Conservation (phyloP, 495 filamentous ascomycete species). For the Lindgomyces ingoldianus region DNA sequence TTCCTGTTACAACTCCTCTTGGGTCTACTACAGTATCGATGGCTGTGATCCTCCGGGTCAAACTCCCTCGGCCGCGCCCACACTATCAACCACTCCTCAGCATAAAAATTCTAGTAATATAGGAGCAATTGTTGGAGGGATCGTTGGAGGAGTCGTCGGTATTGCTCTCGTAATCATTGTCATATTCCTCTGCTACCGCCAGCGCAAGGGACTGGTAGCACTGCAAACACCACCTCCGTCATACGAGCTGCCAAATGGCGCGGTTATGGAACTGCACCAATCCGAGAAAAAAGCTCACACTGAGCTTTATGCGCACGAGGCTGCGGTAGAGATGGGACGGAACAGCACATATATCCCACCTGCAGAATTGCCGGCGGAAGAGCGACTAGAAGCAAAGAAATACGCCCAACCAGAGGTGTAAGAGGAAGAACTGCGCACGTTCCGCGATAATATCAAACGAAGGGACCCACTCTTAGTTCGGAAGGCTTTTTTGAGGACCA, state of each 20-base stretch:
- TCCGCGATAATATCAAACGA: too few relatives aligned
- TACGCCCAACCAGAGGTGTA: neutral
- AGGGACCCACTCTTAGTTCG: too few relatives aligned
- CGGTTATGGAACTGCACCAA: neutral
- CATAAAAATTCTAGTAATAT: neutral
- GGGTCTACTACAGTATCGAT: constrained; percentile 35
- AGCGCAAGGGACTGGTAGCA: neutral
- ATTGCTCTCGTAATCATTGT: neutral
- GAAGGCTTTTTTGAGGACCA: too few relatives aligned
- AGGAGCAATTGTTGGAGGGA: neutral
- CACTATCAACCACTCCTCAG: neutral
- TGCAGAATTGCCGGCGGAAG: constrained; percentile 16
- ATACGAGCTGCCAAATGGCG: neutral
- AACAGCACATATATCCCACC: constrained; percentile 21
- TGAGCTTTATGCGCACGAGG: constrained; percentile 14
- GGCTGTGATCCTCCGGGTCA: constrained; percentile 12
- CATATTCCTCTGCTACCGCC: neutral
- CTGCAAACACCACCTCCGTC: neutral
- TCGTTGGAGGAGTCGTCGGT: neutral
- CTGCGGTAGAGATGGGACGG: constrained; percentile 18
- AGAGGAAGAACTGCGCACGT: too few relatives aligned
- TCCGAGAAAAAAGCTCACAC: constrained; percentile 5
- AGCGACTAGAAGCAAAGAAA: neutral
- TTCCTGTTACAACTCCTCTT: constrained; percentile 30
- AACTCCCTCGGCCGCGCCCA: constrained; percentile 10